Evolutionary conservation across 495 filamentous ascomycete genomes (phyloP).

Genomic region (Xylaria castorea): DNA sequence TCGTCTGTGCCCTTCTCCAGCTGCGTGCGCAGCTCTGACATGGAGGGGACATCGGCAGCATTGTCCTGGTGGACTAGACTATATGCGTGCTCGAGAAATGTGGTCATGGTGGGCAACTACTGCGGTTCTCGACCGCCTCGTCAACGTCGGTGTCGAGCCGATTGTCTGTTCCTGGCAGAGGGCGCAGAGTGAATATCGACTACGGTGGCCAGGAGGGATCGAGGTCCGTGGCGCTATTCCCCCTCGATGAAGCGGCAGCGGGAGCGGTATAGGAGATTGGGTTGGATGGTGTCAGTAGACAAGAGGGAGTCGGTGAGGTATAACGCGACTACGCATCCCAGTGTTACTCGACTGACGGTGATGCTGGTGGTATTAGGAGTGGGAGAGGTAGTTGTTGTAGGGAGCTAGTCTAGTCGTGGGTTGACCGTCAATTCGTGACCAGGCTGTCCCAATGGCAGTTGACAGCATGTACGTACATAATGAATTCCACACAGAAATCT

Average conservation of each 20-base stretch:
- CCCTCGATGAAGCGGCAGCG: slow-evolving; percentile 12
- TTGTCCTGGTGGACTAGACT: slow-evolving; percentile 97
- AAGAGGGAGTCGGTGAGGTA: slow-evolving; percentile 31
- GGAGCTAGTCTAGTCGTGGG: slow-evolving; percentile 13
- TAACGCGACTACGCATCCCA: slow-evolving; percentile 40
- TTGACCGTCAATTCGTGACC: slow-evolving; percentile 26
- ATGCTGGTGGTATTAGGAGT: slow-evolving; percentile 1
- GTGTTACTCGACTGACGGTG: slow-evolving; percentile 9
- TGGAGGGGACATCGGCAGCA: slow-evolving; percentile 84
- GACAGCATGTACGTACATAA: slow-evolving; percentile 15
- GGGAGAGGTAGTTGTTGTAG: slow-evolving; percentile 16
- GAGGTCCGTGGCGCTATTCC: neutral
- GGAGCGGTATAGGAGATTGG: slow-evolving; percentile 22
- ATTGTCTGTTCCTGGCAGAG: slow-evolving; percentile 20
- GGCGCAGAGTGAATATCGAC: neutral
- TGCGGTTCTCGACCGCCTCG: slow-evolving; percentile 42
- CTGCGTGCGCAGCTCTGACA: slow-evolving; percentile 90
- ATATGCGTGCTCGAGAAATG: slow-evolving; percentile 91
- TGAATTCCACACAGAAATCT: slow-evolving; percentile 38
- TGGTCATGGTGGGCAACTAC: slow-evolving; percentile 76
- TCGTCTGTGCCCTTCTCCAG: slow-evolving; percentile 98
- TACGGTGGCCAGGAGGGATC: neutral
- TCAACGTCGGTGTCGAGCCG: slow-evolving; percentile 18
- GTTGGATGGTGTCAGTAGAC: slow-evolving; percentile 32
- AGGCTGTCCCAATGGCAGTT: slow-evolving; percentile 28